phyloP scores from a whole-genome alignment of 768 basidiomycete genomes.

The Boletales sp. region DNA sequence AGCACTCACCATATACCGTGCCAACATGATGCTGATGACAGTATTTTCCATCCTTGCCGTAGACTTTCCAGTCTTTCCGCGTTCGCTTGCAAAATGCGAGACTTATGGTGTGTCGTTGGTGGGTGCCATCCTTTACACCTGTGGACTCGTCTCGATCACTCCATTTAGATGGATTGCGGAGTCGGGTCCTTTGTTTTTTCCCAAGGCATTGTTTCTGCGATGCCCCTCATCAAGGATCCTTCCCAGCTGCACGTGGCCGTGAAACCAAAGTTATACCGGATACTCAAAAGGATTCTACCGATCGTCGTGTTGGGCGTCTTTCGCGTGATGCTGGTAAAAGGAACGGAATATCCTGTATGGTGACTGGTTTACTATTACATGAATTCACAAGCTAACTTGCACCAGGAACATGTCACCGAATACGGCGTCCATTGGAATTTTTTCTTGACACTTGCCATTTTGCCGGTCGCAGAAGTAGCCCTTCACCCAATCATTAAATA shows the following conservation, averaged over 20 bases:
- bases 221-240: constrained; percentile 69
- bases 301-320: constrained; percentile 71
- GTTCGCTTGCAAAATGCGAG: constrained; percentile 87
- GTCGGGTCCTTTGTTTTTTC: constrained; percentile 98
- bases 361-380: background rate
- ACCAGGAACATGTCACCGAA: constrained; percentile 91
- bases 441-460: constrained; percentile 84
- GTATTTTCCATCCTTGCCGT: constrained; percentile 89
- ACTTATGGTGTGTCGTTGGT: constrained; percentile 94
- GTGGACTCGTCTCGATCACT: background rate
- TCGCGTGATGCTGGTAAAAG: constrained; percentile 84
- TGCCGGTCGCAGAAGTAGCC: constrained; percentile 70
- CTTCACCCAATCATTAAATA: constrained; percentile 62
- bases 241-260: constrained; percentile 47
- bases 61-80: constrained; percentile 91
- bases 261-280: constrained; percentile 46
- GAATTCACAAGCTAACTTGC: background rate
- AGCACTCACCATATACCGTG: constrained; percentile 81
- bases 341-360: constrained; percentile 86
- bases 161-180: constrained; percentile 88
- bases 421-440: constrained; percentile 99
- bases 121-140: constrained; percentile 18
- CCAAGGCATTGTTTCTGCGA: constrained; percentile 88
- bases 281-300: constrained; percentile 59
- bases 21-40: constrained; percentile 96